Evolutionary conservation across 352 stramenopile genomes (phyloP), one percentile per base, ranked within the genome.

Genomic region (Globisporangium yorkense): DNA sequence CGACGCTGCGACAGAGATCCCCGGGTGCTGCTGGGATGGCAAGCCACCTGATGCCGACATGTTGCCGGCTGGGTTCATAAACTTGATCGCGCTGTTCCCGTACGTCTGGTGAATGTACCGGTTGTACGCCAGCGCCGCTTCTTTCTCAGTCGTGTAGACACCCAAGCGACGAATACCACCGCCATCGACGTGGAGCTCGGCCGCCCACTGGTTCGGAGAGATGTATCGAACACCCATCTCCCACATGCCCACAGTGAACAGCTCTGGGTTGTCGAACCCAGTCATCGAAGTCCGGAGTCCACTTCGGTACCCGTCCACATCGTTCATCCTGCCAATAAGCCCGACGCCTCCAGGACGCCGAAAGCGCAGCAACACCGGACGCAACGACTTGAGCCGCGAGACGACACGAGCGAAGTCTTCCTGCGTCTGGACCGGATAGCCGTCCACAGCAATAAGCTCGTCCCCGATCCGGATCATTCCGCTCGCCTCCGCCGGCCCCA

Each of bases 91-190:
- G 50, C 66, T 73, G 51, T 82, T 84, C 35, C 86, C 86, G 49
- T 95, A 95, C 5, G 79, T 91, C 50, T 90, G 86, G 61, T 87
- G 75, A 53, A 95, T 87, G 65, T 91, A 95, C 44, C 80, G 72
- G 60, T 95, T 95, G 80, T 95, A 95, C 15, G 84, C 70, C 45
- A 92, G 63, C 8, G 86, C 86, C 20, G 86, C 86, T 56, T 94
- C 80, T 62, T 86, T 80, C 54, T 95, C 86, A 9, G 69, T 76
- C 15, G 69, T 46, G 20, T 88, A 88, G 7, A 87, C 61, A n/a
- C 86, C 86, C 9, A 95, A 49, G 18, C 84, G 75, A 54, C 85
- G 86, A 64, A 92, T 89, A 0, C 84, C 84, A 16, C 84, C 82
- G 10, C 84, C 84, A 58, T 93, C 84, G 2, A 91, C 81, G 56